Conservation (phyloP, 2,329 filamentous ascomycete species). For the Epicoccum sorghinum region DNA sequence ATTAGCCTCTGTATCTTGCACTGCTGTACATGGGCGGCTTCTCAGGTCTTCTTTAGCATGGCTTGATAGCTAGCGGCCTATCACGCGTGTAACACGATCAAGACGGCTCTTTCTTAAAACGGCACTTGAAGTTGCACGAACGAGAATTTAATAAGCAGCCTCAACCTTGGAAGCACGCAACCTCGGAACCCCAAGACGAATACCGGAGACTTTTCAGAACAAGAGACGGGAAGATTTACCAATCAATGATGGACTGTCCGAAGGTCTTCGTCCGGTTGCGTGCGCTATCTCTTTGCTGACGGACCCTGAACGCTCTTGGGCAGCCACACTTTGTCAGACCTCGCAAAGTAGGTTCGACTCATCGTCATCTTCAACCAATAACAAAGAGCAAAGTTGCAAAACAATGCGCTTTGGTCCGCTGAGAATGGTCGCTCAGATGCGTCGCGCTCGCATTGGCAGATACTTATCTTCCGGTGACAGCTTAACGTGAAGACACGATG, state of each 20-base stretch:
- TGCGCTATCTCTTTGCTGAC: slow-evolving; percentile 5
- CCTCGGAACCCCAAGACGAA: background rate
- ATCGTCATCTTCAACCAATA: background rate
- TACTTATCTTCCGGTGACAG: slow-evolving; percentile 4
- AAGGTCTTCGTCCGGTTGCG: slow-evolving; percentile 13
- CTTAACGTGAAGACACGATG: slow-evolving; percentile 9
- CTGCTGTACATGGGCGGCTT: too few relatives aligned
- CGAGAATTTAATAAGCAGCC: slow-evolving; percentile 7
- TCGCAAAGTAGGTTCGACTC: background rate
- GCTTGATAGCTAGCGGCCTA: background rate
- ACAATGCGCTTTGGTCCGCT: slow-evolving; percentile 4
- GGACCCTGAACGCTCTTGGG: slow-evolving; percentile 4
- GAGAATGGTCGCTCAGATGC: background rate
- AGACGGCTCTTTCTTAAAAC: background rate
- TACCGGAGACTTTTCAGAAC: background rate
- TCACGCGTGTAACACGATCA: background rate
- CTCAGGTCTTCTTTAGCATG: background rate
- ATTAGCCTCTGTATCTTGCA: background rate
- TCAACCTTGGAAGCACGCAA: slow-evolving; percentile 3
- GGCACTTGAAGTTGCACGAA: slow-evolving; percentile 9
- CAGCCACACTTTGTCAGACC: slow-evolving; percentile 11
- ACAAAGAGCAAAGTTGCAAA: background rate
- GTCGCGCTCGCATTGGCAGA: slow-evolving; percentile 2
- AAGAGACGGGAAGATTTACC: slow-evolving; percentile 1
- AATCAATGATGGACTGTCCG: slow-evolving; percentile 3